Evolutionary conservation across 2,329 filamentous ascomycete species (phyloP), one percentile per base, ranked within the genome.

Genomic region (Polychaeton citri): DNA sequence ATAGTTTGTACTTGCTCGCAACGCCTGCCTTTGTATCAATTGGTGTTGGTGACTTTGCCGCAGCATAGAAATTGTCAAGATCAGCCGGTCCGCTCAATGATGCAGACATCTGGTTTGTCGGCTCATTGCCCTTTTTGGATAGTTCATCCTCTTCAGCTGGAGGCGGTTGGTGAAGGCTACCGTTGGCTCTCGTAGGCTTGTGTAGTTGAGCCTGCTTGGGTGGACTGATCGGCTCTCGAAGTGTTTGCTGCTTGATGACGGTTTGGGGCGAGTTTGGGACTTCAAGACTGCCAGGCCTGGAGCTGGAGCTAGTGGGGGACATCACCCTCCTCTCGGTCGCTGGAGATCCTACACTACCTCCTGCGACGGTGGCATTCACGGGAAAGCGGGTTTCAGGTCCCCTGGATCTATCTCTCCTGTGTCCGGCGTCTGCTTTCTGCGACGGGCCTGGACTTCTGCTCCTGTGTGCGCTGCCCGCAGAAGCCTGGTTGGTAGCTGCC

Each of bases 361-460:
- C n/a, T 3, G 64, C 61, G 15, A 28, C 15, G 45, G 73, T 75
- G 5, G 81, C 76, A 45, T 46, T 46, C 32, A 95, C 81, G 1
- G 85, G 90, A 66, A 94, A 95, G 28, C 86, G 74, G 6, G 82
- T 93, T 52, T 66, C 60, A 6, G 56, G 46, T 28, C 69, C 63
- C 20, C 74, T 78, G 55, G 83, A 92, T 48, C 82, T 76, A 52
- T 95, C 87, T 44, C 87, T 78, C 38, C 84, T 73, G 55, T 92
- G 83, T 53, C 59, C 44, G 9, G 3, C 30, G 12, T 19, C 18
- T 4, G 18, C 17, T 30, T 45, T 55, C 48, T 31, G 73, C 64
- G 43, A 72, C 7, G 54, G 54, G 19, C 68, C 18, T 76, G 76
- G 4, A 71, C 77, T 42, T 13, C 52, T 42, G 30, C 40, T 50